These are phyloP conservation scores for Pyronema domesticum DNA, from an alignment of 495 filamentous ascomycete genomes.

Conservation along the genomic window DNA sequence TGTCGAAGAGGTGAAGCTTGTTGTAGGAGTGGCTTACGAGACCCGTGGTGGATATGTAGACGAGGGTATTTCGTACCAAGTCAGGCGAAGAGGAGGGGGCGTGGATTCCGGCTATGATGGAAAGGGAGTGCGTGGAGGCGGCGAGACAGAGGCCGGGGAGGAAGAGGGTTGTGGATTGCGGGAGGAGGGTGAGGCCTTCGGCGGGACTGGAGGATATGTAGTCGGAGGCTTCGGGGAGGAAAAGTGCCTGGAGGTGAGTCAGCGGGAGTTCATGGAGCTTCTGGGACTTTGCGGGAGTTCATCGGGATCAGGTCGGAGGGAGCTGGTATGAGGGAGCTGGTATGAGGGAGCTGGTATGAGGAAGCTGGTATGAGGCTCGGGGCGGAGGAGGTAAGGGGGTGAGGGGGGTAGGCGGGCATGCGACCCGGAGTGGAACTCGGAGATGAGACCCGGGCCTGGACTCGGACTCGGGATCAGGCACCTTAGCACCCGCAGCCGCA, in stretches of 20 bases:
- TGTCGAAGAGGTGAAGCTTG: constrained; percentile 66
- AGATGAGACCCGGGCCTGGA: no score
- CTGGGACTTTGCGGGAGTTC: no score
- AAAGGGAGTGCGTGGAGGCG: constrained; percentile 40
- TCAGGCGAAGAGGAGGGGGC: constrained; percentile 28
- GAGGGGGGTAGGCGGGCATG: neutral
- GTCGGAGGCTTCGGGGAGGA: constrained; percentile 82
- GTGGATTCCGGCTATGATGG: constrained; percentile 73
- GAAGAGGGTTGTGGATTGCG: constrained; percentile 40
- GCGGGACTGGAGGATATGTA: constrained; percentile 54
- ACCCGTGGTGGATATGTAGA: no score
- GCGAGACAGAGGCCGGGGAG: constrained; percentile 51
- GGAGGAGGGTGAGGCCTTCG: constrained; percentile 47
- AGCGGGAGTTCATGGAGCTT: no score
- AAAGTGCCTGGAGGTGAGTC: constrained; percentile 39
- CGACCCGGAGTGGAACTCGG: no score
- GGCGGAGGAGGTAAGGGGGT: constrained; percentile 22
- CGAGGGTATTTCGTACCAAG: constrained; percentile 42
- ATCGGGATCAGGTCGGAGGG: no score
- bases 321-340: no score
- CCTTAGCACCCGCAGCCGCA: constrained; percentile 3
- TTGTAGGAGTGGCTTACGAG: constrained; percentile 56
- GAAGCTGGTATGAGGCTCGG: no score
- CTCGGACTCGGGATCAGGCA: neutral
- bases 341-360: no score